Conservation (phyloP, 305 asterid genomes). For the Plantago rigida region DNA sequence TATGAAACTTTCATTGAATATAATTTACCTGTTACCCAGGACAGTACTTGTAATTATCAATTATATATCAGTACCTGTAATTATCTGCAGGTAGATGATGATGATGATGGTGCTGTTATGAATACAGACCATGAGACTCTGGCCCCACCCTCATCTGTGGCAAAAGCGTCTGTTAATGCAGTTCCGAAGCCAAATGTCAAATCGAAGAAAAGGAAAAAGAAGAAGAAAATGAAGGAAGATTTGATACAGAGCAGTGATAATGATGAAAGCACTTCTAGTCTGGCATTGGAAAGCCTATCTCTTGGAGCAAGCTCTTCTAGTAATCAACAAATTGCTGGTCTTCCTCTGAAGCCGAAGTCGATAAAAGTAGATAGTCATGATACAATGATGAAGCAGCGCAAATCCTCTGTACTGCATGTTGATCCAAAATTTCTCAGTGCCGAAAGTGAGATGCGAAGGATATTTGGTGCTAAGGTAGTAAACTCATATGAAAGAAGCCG, state of each 20-base stretch:
- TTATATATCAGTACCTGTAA: neutral
- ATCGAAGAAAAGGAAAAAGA: constrained; percentile 46
- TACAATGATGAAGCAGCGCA: constrained; percentile 32
- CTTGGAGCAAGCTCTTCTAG: constrained; percentile 44
- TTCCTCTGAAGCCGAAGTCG: constrained; percentile 30
- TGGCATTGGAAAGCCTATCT: constrained; percentile 39
- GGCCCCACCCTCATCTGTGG: constrained; percentile 29
- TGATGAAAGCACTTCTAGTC: constrained; percentile 25
- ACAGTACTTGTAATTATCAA: neutral
- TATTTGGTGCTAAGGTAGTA: constrained; percentile 82
- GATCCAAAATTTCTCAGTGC: constrained; percentile 80
- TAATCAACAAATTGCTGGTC: constrained; percentile 30
- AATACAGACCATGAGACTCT: constrained; percentile 25
- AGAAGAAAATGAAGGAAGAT: constrained; percentile 43
- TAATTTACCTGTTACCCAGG: neutral
- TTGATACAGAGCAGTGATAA: constrained; percentile 25
- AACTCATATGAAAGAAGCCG: constrained; percentile 58
- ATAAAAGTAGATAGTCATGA: constrained; percentile 30
- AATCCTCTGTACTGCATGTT: constrained; percentile 49
- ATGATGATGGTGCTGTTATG: constrained; percentile 31
- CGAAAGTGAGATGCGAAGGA: constrained; percentile 82
- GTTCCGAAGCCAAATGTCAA: constrained; percentile 33
- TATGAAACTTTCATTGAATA: too few species aligned
- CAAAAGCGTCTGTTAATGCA: constrained; percentile 27
- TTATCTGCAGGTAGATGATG: constrained; percentile 45